Percentiles rank a stretch among this genome's conserved stretches.
phyloP scores from a whole-genome alignment of 2,329 filamentous ascomycete species.

The Drechslera avenae region DNA sequence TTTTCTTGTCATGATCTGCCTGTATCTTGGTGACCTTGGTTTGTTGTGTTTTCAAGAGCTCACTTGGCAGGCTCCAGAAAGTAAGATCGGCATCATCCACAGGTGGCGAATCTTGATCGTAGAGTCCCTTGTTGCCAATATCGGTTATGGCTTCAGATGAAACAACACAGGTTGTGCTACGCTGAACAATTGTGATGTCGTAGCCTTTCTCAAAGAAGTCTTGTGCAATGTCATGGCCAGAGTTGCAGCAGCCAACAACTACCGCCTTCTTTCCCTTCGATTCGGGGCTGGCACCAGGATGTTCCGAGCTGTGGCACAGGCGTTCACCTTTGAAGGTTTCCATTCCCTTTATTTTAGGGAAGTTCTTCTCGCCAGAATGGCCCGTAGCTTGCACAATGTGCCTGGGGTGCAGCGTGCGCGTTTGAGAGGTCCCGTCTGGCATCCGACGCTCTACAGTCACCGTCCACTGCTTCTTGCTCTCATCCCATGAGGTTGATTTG shows the following conservation, averaged over 20 bases:
- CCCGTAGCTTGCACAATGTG: constrained; percentile 41
- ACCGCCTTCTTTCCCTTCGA: constrained; percentile 51
- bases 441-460: constrained; percentile 37
- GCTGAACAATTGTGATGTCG: constrained; percentile 55
- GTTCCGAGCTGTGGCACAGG: constrained; percentile 40
- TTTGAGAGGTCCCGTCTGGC: constrained; percentile 26
- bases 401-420: constrained; percentile 33
- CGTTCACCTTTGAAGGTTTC: constrained; percentile 47
- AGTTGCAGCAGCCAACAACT: constrained; percentile 57
- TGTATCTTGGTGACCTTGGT: constrained; percentile 32
- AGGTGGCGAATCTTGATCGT: constrained; percentile 36
- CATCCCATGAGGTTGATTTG: constrained; percentile 48
- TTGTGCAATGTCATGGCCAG: constrained; percentile 56
- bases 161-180: constrained; percentile 49
- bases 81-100: constrained; percentile 37
- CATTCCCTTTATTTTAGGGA: constrained; percentile 38
- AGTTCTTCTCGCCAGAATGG: constrained; percentile 41
- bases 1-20: constrained; percentile 42
- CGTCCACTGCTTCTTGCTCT: constrained; percentile 47
- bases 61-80: constrained; percentile 44
- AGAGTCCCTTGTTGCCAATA: constrained; percentile 38
- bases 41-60: constrained; percentile 40
- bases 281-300: constrained; percentile 39
- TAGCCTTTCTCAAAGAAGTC: constrained; percentile 53
- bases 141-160: constrained; percentile 33